Percentiles rank a stretch among this genome's conserved stretches.
Conservation (phyloP, 2,329 filamentous ascomycete species). For the Hansfordia pulvinata region DNA sequence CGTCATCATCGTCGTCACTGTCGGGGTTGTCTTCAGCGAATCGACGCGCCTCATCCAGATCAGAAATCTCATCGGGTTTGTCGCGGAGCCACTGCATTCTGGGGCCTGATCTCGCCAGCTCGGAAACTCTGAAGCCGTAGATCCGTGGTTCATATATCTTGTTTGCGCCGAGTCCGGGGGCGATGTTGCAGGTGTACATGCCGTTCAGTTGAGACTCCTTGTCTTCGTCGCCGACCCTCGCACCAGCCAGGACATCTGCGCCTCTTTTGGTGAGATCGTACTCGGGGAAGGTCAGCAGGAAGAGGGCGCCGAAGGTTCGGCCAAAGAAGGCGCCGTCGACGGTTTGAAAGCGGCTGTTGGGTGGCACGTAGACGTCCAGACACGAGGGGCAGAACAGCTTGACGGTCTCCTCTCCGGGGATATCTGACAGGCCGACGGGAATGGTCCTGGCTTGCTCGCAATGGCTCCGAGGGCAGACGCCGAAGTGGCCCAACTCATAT, state of each 20-base stretch:
- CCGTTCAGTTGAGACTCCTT: slow-evolving; percentile 58
- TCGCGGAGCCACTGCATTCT: slow-evolving; percentile 94
- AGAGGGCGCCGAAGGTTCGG: slow-evolving; percentile 90
- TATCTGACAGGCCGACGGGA: slow-evolving; percentile 87
- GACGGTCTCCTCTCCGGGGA: slow-evolving; percentile 91
- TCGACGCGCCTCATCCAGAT: slow-evolving; percentile 65
- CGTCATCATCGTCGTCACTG: slow-evolving; percentile 42
- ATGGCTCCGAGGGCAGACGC: slow-evolving; percentile 84
- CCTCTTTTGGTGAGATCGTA: slow-evolving; percentile 72
- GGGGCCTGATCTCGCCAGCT: slow-evolving; percentile 77
- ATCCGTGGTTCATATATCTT: slow-evolving; percentile 92
- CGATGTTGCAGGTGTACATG: slow-evolving; percentile 74
- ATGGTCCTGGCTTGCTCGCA: slow-evolving; percentile 85
- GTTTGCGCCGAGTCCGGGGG: slow-evolving; percentile 66
- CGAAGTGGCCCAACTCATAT: slow-evolving; percentile 94
- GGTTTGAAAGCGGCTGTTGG: slow-evolving; percentile 92
- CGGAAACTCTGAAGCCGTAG: slow-evolving; percentile 91
- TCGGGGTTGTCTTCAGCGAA: slow-evolving; percentile 40
- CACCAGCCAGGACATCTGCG: slow-evolving; percentile 36
- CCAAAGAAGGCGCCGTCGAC: slow-evolving; percentile 98
- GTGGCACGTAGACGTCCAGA: slow-evolving; percentile 91
- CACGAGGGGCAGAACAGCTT: slow-evolving; percentile 97
- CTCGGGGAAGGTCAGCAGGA: slow-evolving; percentile 97
- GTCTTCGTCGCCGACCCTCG: slow-evolving; percentile 26
- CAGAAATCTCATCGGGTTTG: slow-evolving; percentile 65